These are phyloP conservation scores for Calonectria multiphialidica DNA, from an alignment of 2,329 filamentous ascomycete genomes.

Conservation along the genomic window DNA sequence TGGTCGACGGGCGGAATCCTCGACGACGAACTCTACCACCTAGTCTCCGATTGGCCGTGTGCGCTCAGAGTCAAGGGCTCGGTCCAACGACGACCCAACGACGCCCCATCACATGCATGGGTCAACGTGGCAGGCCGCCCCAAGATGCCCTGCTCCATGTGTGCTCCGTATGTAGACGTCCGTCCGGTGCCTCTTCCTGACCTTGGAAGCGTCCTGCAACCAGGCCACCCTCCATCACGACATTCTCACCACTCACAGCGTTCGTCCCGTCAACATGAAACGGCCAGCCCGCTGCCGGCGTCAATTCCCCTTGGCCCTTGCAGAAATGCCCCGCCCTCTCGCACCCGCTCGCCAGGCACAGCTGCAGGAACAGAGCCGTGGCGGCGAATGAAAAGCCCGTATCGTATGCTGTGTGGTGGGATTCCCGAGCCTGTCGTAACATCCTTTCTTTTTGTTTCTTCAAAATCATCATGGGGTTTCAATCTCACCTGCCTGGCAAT, in stretches of 20 bases:
- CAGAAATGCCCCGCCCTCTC: slow-evolving; percentile 15
- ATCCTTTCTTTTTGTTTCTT: neutral
- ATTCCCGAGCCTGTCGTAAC: neutral
- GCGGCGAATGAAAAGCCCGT: slow-evolving; percentile 9
- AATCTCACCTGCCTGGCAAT: neutral
- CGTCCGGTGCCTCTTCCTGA: neutral
- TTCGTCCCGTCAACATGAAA: slow-evolving; percentile 18
- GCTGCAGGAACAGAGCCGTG: slow-evolving; percentile 25
- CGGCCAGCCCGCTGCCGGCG: slow-evolving; percentile 7
- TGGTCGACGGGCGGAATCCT: neutral
- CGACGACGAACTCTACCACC: neutral
- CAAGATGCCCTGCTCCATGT: too few relatives aligned
- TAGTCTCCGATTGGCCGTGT: slow-evolving; percentile 9
- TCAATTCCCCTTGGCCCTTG: slow-evolving; percentile 18
- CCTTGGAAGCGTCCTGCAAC: neutral
- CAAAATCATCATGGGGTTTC: neutral
- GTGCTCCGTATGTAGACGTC: too few relatives aligned
- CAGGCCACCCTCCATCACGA: slow-evolving; percentile 6
- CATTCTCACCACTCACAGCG: slow-evolving; percentile 20
- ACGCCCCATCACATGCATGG: slow-evolving; percentile 16
- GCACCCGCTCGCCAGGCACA: neutral
- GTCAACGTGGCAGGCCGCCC: slow-evolving; percentile 21
- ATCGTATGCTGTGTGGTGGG: neutral
- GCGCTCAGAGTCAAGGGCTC: slow-evolving; percentile 4
- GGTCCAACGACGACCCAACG: too few relatives aligned